Conservation (phyloP, 164 flowering plant genomes). For the Berberis vulgaris region DNA sequence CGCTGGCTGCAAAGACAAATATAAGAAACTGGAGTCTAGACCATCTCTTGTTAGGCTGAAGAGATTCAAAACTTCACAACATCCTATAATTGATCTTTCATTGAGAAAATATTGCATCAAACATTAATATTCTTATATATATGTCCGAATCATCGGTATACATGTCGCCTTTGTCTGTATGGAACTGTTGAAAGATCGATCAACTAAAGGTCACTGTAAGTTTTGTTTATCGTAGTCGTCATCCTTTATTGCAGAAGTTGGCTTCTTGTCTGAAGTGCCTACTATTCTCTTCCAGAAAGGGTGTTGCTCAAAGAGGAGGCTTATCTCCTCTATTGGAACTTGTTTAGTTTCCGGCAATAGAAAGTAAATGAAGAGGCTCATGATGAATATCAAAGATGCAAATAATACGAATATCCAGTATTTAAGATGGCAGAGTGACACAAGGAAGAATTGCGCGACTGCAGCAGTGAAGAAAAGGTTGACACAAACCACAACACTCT, state of each 20-base stretch:
- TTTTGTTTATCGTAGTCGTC: no score
- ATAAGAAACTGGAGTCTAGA: no score
- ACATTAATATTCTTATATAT: no score
- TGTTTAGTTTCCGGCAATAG: slow-evolving; percentile 89
- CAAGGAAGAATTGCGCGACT: slow-evolving; percentile 76
- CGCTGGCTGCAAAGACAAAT: no score
- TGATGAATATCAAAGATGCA: slow-evolving; percentile 46
- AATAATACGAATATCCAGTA: slow-evolving; percentile 78
- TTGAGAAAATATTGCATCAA: no score
- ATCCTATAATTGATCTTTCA: no score
- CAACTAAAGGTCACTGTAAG: no score
- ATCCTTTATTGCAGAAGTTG: background rate
- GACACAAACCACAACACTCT: slow-evolving; percentile 77
- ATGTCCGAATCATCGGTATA: no score
- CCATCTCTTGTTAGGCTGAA: no score
- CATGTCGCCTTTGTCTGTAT: background rate
- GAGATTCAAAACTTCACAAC: no score
- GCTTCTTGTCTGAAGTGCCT: slow-evolving; percentile 1
- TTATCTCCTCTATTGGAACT: slow-evolving; percentile 83
- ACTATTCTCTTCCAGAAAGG: slow-evolving; percentile 60
- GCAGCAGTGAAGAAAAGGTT: slow-evolving; percentile 81
- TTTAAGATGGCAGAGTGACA: slow-evolving; percentile 63
- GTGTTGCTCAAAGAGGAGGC: slow-evolving; percentile 49
- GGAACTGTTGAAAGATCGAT: no score
- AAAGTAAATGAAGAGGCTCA: slow-evolving; percentile 67